Percentiles rank a stretch among this genome's conserved stretches.
These are phyloP conservation scores for Globisporangium megalacanthum DNA, from an alignment of 352 stramenopile genomes.

Conservation along the genomic window DNA sequence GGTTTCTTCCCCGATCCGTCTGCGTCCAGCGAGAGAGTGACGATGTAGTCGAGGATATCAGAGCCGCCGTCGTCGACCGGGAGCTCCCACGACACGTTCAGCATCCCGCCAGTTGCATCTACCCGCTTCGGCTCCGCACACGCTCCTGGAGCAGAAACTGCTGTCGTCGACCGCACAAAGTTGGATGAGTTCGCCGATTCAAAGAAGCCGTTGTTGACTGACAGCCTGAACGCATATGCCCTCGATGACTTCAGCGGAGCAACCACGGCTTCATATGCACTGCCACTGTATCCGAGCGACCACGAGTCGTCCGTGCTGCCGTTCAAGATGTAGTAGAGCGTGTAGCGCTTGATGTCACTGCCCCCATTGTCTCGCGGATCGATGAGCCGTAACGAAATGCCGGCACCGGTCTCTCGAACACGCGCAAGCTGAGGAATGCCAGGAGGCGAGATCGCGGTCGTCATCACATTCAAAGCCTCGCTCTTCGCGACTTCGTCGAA, in stretches of 20 bases:
- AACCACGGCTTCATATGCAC: constrained; percentile 23
- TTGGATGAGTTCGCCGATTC: constrained; percentile 38
- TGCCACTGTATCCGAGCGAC: constrained; percentile 26
- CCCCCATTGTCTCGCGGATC: constrained; percentile 48
- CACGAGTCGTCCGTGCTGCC: constrained; percentile 15
- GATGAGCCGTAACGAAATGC: constrained; percentile 36
- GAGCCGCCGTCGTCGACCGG: constrained; percentile 35
- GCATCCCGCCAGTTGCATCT: constrained; percentile 33
- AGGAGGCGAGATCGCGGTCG: constrained; percentile 21
- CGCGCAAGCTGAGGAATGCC: constrained; percentile 19
- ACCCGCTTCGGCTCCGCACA: constrained; percentile 18
- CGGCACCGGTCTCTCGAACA: constrained; percentile 32
- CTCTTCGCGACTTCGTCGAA: constrained; percentile 25
- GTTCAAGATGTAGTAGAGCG: constrained; percentile 33
- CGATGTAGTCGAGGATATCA: constrained; percentile 21
- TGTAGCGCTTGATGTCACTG: constrained; percentile 26
- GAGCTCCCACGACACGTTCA: constrained; percentile 37
- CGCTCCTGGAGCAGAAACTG: constrained; percentile 41
- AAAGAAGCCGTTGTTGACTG: constrained; percentile 39
- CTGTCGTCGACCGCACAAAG: constrained; percentile 24
- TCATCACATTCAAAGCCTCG: constrained; percentile 16
- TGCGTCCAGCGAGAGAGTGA: constrained; percentile 20
- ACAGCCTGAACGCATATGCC: constrained; percentile 31
- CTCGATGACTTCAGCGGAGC: constrained; percentile 22
- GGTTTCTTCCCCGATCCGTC: constrained; percentile 24